phyloP scores from a whole-genome alignment of 2,329 filamentous ascomycete genomes.

The Neonectria neomacrospora region DNA sequence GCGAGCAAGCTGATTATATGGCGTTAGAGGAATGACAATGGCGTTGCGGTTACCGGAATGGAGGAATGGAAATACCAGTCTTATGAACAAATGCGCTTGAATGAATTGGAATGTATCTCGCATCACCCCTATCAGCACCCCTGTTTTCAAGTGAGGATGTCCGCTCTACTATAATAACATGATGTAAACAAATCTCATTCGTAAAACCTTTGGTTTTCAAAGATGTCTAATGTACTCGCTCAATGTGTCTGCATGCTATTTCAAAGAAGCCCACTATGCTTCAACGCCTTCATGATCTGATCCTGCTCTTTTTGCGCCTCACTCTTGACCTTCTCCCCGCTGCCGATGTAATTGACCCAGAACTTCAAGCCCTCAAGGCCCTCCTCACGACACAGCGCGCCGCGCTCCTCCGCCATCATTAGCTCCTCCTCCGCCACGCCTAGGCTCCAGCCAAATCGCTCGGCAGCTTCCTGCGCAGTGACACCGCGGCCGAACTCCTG shows the following conservation, averaged over 20 bases:
- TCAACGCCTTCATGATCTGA: constrained; percentile 56
- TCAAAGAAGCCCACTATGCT: constrained; percentile 51
- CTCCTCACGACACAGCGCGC: constrained; percentile 88
- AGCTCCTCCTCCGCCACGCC: constrained; percentile 95
- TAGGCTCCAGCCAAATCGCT: constrained; percentile 95
- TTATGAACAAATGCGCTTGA: constrained; percentile 11
- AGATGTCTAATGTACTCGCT: constrained; percentile 15
- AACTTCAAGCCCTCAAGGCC: constrained; percentile 91
- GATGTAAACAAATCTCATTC: neutral
- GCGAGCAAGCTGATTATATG: constrained; percentile 5
- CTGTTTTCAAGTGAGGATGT: neutral
- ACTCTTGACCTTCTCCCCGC: constrained; percentile 50
- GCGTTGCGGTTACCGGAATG: constrained; percentile 12
- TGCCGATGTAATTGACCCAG: constrained; percentile 83
- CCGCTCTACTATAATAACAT: neutral
- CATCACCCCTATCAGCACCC: too few species aligned
- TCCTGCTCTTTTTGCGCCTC: constrained; percentile 52
- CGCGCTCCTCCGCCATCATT: constrained; percentile 95
- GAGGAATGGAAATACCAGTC: constrained; percentile 11
- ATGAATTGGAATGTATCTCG: constrained; percentile 1
- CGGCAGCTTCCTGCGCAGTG: constrained; percentile 88
- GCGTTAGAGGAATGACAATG: constrained; percentile 10
- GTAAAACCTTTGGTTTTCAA: constrained; percentile 12
- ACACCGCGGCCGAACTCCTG: constrained; percentile 82
- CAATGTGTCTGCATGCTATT: neutral